Conservation (phyloP, 352 stramenopile species). For the Pythium aphanidermatum region DNA sequence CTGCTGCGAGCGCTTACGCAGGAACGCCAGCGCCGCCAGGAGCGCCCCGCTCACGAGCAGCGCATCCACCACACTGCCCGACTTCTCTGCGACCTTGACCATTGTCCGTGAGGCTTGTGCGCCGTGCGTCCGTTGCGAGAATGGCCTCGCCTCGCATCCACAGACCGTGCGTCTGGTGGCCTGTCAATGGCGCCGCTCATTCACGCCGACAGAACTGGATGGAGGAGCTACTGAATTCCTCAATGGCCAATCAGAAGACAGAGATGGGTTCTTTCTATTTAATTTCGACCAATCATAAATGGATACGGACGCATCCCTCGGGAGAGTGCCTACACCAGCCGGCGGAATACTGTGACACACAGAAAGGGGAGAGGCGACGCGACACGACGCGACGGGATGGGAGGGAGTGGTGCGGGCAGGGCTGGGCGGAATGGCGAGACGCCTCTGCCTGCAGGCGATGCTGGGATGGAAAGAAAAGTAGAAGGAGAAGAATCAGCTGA, state of each 20-base stretch:
- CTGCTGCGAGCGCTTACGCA: conserved; percentile 39
- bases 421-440: too few species aligned
- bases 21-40: conserved; percentile 36
- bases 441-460: too few species aligned
- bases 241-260: conserved; percentile 13
- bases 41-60: conserved; percentile 40
- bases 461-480: neutral
- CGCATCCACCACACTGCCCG: conserved; percentile 34
- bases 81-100: conserved; percentile 25
- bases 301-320: too few species aligned
- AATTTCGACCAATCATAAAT: conserved; percentile 10
- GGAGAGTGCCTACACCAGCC: too few species aligned
- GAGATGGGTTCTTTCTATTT: conserved; percentile 2
- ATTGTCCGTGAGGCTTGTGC: conserved; percentile 17
- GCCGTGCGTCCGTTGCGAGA: conserved; percentile 9
- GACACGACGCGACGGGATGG: too few species aligned
- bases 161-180: neutral
- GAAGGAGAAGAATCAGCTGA: neutral
- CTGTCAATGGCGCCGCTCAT: conserved; percentile 4
- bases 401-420: too few species aligned
- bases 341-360: too few species aligned
- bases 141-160: neutral
- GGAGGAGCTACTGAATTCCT: conserved; percentile 13
- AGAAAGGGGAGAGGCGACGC: too few species aligned
- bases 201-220: conserved; percentile 1